Evolutionary conservation across 116 monocot species (phyloP), one percentile per base, ranked within the genome.

Genomic region (Cymodocea nodosa): DNA sequence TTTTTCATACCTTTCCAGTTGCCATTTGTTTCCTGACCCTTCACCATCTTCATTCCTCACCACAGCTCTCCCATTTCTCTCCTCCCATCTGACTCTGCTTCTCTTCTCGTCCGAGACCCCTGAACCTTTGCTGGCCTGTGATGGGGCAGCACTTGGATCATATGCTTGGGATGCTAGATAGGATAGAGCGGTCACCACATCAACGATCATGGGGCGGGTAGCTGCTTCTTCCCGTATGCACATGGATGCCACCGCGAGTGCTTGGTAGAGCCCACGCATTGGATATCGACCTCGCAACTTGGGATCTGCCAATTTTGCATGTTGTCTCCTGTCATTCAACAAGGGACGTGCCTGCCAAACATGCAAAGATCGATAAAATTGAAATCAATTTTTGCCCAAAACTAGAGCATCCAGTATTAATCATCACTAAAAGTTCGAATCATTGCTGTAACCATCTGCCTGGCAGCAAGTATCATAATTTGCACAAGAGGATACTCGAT

Each of bases 241-340:
- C 93, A 93, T 93, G 63, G 82, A 89, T 3, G 89, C 93, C 62
- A 93, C 93, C 0, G 93, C 89, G 15, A 93, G 76, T 3, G 93
- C 86, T 75, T 93, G 93, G 67, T 86, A 89, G 53, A 93, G 82
- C 36, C 89, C 93, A 4, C 93, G 85, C 89, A 82, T 84, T 8
- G 93, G 89, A n/a, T 80, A 93, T 17, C 78, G 89, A 0, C 93
- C 86, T 65, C 80, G 81, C n/a, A 93, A 76, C 50, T 62, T 74
- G 6, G 85, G 89, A 68, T 93, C 93, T n/a, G 85, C 93, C 50
- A 93, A 65, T 70, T 75, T 89, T 13, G 76, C 44, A 49, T 86
- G 73, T 60, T 76, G 89, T 59, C 74, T 82, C 68, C 86, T 62
- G 72, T 93, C 89, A 53, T 74, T 84, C 74, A 93, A 86, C 84